Evolutionary conservation across 2,329 filamentous ascomycete genomes (phyloP).

Genomic region (Aulographum hederae): DNA sequence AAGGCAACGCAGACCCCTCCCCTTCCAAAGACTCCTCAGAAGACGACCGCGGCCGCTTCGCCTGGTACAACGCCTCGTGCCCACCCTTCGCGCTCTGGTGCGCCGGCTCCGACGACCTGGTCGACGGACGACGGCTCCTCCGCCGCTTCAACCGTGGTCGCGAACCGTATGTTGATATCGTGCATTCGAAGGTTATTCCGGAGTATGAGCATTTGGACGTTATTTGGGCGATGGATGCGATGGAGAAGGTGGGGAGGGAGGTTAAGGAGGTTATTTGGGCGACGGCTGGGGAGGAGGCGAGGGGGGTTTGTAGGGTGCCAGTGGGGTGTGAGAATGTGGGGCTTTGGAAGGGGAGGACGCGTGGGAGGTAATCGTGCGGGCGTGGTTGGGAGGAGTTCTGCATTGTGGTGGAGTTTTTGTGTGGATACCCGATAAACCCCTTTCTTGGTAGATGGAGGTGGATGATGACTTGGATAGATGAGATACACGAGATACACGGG

Average conservation of each 20-base stretch:
- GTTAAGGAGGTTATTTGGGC: constrained; percentile 71
- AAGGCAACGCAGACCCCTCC: constrained; percentile 11
- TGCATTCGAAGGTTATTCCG: constrained; percentile 67
- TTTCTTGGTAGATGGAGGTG: too few species aligned
- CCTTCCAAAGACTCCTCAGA: constrained; percentile 18
- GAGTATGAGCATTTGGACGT: constrained; percentile 91
- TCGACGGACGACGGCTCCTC: constrained; percentile 62
- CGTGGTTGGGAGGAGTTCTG: too few species aligned
- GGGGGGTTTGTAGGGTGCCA: constrained; percentile 44
- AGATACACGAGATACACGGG: too few species aligned
- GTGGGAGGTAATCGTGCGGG: too few species aligned
- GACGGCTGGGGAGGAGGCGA: constrained; percentile 40
- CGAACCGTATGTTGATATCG: constrained; percentile 65
- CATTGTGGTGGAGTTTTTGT: too few species aligned
- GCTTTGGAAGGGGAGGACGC: too few species aligned
- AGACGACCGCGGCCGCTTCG: constrained; percentile 25
- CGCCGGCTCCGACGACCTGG: constrained; percentile 63
- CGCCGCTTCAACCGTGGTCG: constrained; percentile 55
- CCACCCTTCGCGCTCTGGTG: constrained; percentile 85
- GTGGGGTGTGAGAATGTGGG: too few species aligned
- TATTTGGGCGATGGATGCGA: constrained; percentile 81
- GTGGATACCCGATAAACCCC: too few species aligned
- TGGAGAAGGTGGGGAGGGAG: constrained; percentile 67
- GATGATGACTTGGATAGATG: too few species aligned
- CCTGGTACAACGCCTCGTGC: constrained; percentile 67